Evolutionary conservation across 805 yeast species (phyloP), one percentile per base, ranked within the genome.

Genomic region (Saturnispora gosingensis): DNA sequence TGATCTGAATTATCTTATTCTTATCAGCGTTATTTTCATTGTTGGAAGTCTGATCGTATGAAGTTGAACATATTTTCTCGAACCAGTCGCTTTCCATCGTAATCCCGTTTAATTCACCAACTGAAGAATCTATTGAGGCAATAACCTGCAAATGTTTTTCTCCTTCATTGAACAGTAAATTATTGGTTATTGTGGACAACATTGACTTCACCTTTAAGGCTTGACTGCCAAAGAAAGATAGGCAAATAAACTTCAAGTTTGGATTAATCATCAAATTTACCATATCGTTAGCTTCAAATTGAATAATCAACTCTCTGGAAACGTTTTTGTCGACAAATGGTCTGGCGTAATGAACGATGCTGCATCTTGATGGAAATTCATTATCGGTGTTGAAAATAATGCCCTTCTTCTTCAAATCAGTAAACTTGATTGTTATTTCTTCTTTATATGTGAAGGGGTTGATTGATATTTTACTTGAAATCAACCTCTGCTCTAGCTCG

Each of bases 401-500:
- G 3, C 81, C 76, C 30, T 65, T 62, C 24, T 63, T 61, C 46
- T 67, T 68, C 18, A 83, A 42, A 62, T 84, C 82, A 35, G 63
- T 57, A 36, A 82, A 53, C 27, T 71, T 63, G 2, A 87, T 52
- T 1, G 78, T 57, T 9, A 89, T 84, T 57, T 85, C 93, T 56
- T 81, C 80, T 1, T 58, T 55, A 2, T 62, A 58, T 0, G 72
- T 61, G 56, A 78, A 72, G 0, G 87, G 84, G 58, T 85, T 83
- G 45, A 64, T 63, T 1, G 67, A 54, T 11, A 84, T 71, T 27
- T 64, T 64, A 58, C 75, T 78, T 46, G 76, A 75, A n/a, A 85
- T 65, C 24, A 89, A 62, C 54, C 74, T 67, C 67, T 88, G 95
- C 62, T 85, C 95, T 38, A 89, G 69, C 36, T 81, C 88, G 45